A percentile compares a stretch with the other conserved stretches of the same genome.
Evolutionary conservation across 139 green algal genomes (phyloP).

Genomic region (Astrephomene gubernaculifera): DNA sequence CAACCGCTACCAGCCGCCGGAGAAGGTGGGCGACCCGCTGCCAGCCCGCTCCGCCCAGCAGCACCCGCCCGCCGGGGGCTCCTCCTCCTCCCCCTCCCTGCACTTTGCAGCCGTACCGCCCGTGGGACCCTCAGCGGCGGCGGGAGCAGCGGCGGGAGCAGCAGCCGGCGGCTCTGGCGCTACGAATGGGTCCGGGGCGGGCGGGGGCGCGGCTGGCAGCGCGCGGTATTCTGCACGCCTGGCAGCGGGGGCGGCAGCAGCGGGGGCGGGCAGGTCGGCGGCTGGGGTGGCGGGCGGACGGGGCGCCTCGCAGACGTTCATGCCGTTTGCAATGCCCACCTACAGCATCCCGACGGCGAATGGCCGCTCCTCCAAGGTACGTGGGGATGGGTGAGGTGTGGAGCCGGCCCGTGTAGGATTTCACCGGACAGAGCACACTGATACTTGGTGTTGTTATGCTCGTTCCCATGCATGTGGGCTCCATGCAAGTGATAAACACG

Average conservation of each 20-base stretch:
- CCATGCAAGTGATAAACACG: no score
- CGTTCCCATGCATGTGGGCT: no score
- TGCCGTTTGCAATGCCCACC: constrained; percentile 57
- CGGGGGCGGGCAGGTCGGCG: neutral
- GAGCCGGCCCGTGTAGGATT: neutral
- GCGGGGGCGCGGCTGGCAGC: neutral
- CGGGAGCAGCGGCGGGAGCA: neutral
- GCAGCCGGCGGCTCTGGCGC: neutral
- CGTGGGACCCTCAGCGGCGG: neutral
- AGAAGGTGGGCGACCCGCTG: constrained; percentile 64
- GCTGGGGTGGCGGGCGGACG: neutral
- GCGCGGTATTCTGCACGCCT: constrained; percentile 11
- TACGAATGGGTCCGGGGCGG: neutral
- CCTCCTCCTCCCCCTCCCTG: neutral
- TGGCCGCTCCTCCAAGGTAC: constrained; percentile 14
- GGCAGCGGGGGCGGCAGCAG: neutral
- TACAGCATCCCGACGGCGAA: constrained; percentile 57
- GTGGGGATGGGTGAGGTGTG: no score
- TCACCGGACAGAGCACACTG: no score
- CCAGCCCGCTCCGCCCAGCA: constrained; percentile 25
- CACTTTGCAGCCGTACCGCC: neutral
- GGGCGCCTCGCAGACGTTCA: constrained; percentile 41
- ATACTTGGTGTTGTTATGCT: no score
- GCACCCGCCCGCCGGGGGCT: neutral
- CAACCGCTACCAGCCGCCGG: constrained; percentile 69